Percentiles rank a stretch among this genome's conserved stretches.
Conservation (phyloP, 306 rosid genomes). For the Medicago lupulina region DNA sequence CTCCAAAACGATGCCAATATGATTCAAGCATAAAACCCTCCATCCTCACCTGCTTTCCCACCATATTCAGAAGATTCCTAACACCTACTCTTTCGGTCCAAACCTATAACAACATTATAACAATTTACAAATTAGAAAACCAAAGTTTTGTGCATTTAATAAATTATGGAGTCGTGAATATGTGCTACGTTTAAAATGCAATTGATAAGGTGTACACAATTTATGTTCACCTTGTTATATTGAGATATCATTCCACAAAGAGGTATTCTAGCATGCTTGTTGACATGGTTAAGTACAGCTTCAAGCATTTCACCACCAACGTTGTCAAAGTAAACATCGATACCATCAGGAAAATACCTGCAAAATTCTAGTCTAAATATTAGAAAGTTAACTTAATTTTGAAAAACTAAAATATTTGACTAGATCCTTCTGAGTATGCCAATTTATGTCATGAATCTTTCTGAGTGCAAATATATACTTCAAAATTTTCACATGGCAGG, state of each 20-base stretch:
- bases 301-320: slow-evolving; percentile 80
- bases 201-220: neutral
- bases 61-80: slow-evolving; percentile 66
- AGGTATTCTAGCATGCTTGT: slow-evolving; percentile 58
- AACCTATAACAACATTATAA: slow-evolving; percentile 44
- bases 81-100: slow-evolving; percentile 72
- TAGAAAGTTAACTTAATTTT: slow-evolving; percentile 10
- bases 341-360: slow-evolving; percentile 69
- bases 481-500: neutral
- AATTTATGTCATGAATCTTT: slow-evolving; percentile 6
- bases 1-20: slow-evolving; percentile 59
- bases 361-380: neutral
- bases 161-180: neutral
- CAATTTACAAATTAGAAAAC: neutral
- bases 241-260: slow-evolving; percentile 77
- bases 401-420: neutral
- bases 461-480: neutral
- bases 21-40: slow-evolving; percentile 62
- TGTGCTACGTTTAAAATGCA: neutral
- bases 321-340: slow-evolving; percentile 69
- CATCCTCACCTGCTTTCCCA: slow-evolving; percentile 71
- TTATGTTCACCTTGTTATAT: slow-evolving; percentile 56
- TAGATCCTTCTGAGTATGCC: neutral
- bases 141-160: neutral
- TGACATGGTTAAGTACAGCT: slow-evolving; percentile 71